Conservation (phyloP, 257 asterid genomes). For the Penstemon barbatus region DNA sequence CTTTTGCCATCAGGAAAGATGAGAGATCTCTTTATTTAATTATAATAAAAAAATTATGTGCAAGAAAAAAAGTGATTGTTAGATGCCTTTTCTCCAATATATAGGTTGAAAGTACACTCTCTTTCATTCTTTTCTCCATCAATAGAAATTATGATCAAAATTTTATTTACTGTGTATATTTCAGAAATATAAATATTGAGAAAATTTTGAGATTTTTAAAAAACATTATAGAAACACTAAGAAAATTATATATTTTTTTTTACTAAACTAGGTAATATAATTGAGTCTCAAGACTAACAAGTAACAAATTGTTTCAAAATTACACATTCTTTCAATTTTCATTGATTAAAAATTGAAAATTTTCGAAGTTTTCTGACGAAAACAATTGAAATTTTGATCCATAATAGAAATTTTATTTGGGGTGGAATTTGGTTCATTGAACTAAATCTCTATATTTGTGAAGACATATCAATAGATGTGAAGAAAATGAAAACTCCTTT, state of each 20-base stretch:
- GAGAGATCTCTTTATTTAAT: neutral
- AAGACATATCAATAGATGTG: neutral
- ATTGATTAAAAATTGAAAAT: no score
- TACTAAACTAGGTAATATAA: no score
- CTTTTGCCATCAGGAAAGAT: slow-evolving; percentile 31
- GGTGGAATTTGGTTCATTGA: slow-evolving; percentile 16
- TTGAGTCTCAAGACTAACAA: no score
- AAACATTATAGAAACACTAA: no score
- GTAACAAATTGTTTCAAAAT: no score
- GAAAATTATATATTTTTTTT: no score
- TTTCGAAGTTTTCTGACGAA: no score
- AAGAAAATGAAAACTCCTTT: neutral
- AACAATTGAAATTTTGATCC: neutral
- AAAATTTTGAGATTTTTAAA: neutral
- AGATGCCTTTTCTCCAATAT: slow-evolving; percentile 19
- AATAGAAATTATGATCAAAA: neutral
- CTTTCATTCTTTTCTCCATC: neutral
- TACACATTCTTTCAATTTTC: no score
- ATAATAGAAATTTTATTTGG: neutral
- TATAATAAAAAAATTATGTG: neutral
- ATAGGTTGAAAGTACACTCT: slow-evolving; percentile 20
- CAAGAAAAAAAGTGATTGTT: slow-evolving; percentile 32
- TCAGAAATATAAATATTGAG: neutral
- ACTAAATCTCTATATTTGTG: slow-evolving; percentile 3
- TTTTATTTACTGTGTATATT: neutral